Conservation (phyloP, 352 stramenopile species). For the Phytophthora gonapodyides region DNA sequence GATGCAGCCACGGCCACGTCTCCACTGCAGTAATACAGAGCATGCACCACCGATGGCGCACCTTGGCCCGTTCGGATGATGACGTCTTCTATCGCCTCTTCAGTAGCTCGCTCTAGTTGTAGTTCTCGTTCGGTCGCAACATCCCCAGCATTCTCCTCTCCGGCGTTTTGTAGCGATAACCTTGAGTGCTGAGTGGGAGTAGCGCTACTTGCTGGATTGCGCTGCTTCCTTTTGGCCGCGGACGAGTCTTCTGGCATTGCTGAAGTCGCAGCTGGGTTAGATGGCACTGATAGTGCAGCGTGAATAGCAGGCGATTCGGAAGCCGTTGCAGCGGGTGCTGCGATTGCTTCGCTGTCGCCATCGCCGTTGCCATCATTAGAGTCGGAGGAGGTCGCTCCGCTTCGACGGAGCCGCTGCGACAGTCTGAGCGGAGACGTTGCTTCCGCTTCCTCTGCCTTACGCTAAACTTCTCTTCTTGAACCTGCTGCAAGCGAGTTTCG, state of each 20-base stretch:
- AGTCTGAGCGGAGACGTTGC: constrained; percentile 17
- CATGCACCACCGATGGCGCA: constrained; percentile 37
- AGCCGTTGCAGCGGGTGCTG: background rate
- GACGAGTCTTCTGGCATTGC: background rate
- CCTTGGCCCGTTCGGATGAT: constrained; percentile 39
- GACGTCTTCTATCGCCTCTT: constrained; percentile 34
- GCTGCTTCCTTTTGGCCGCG: constrained; percentile 8
- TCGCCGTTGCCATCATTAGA: too few species aligned
- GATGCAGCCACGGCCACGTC: constrained; percentile 28
- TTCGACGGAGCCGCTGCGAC: constrained; percentile 5
- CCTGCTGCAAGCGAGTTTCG: constrained; percentile 11
- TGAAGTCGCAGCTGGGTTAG: background rate
- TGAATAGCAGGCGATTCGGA: too few species aligned
- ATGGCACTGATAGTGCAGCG: background rate
- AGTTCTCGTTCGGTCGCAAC: background rate
- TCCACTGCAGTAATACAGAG: constrained; percentile 51
- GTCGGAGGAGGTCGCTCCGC: background rate
- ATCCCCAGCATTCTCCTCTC: background rate
- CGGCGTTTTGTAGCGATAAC: background rate
- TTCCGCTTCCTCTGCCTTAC: background rate
- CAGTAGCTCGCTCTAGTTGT: constrained; percentile 23
- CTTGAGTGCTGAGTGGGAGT: too few species aligned
- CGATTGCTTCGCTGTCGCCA: background rate
- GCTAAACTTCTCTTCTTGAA: constrained; percentile 12
- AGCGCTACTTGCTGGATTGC: too few species aligned